Evolutionary conservation across 2,329 filamentous ascomycete genomes (phyloP).

Genomic region (Botrytis galanthina): DNA sequence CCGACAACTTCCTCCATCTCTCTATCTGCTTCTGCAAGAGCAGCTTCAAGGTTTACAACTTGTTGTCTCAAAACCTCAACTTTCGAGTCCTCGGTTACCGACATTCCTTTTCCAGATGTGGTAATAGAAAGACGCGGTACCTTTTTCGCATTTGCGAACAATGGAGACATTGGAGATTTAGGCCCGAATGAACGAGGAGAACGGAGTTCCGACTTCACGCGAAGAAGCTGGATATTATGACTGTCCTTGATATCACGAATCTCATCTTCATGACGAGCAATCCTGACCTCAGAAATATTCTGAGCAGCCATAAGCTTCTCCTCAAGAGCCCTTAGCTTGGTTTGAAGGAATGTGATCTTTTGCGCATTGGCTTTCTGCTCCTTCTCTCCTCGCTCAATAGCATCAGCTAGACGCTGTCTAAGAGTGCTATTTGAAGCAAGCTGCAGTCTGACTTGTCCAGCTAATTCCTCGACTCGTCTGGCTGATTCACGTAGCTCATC

Average conservation of each 20-base stretch:
- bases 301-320: slow-evolving; percentile 82
- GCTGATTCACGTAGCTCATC: slow-evolving; percentile 72
- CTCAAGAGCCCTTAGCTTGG: slow-evolving; percentile 75
- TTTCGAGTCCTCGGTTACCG: slow-evolving; percentile 68
- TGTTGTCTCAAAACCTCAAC: slow-evolving; percentile 73
- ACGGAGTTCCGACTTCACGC: slow-evolving; percentile 58
- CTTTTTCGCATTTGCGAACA: slow-evolving; percentile 52
- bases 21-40: slow-evolving; percentile 69
- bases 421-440: slow-evolving; percentile 74
- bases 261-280: slow-evolving; percentile 83
- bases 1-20: slow-evolving; percentile 84
- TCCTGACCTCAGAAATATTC: slow-evolving; percentile 78
- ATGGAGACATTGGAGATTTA: slow-evolving; percentile 59
- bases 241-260: slow-evolving; percentile 72
- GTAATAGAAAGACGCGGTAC: slow-evolving; percentile 54
- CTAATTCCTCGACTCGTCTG: slow-evolving; percentile 74
- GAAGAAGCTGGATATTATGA: slow-evolving; percentile 72
- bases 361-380: slow-evolving; percentile 78
- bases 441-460: slow-evolving; percentile 75
- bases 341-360: slow-evolving; percentile 81
- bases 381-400: slow-evolving; percentile 77
- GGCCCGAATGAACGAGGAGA: slow-evolving; percentile 53
- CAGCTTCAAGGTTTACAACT: slow-evolving; percentile 81
- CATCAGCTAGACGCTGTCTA: slow-evolving; percentile 71
- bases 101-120: slow-evolving; percentile 54